Evolutionary conservation across 257 asterid species (phyloP).

Genomic region (Paraleonurus japonicus): DNA sequence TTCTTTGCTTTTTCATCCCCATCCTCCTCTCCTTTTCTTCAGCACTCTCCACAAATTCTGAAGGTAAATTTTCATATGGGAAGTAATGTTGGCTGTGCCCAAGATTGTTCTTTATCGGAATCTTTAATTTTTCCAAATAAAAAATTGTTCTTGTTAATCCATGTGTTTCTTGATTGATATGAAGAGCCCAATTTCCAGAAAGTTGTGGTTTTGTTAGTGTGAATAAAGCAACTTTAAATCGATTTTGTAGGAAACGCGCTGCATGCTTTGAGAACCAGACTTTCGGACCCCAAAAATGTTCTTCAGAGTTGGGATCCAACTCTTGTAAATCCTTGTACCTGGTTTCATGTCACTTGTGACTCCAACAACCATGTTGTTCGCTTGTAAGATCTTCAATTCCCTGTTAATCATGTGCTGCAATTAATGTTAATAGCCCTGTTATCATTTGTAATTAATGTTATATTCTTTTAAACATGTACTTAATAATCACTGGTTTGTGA

Average conservation of each 20-base stretch:
- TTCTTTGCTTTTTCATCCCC: conserved; percentile 35
- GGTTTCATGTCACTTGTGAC: conserved; percentile 93
- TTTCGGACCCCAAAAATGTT: conserved; percentile 76
- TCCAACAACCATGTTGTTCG: conserved; percentile 75
- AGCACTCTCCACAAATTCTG: conserved; percentile 58
- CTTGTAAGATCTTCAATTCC: conserved; percentile 48
- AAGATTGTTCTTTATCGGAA: neutral
- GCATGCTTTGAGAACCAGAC: conserved; percentile 70
- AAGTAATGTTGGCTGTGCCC: neutral
- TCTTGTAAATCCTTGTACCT: conserved; percentile 91
- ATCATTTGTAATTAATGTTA: neutral
- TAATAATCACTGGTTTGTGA: neutral
- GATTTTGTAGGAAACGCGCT: conserved; percentile 66
- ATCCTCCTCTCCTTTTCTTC: conserved; percentile 38
- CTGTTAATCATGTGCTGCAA: neutral
- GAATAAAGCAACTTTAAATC: neutral
- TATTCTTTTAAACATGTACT: neutral
- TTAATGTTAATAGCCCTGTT: neutral
- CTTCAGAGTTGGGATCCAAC: conserved; percentile 97
- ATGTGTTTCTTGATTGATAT: neutral
- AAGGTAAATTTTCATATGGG: conserved; percentile 41
- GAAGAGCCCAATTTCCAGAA: conserved; percentile 12
- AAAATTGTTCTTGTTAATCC: neutral
- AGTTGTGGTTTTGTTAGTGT: neutral
- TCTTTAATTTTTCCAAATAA: neutral